Conservation (phyloP, 768 basidiomycete species). For the Leccinum disarticulatum region DNA sequence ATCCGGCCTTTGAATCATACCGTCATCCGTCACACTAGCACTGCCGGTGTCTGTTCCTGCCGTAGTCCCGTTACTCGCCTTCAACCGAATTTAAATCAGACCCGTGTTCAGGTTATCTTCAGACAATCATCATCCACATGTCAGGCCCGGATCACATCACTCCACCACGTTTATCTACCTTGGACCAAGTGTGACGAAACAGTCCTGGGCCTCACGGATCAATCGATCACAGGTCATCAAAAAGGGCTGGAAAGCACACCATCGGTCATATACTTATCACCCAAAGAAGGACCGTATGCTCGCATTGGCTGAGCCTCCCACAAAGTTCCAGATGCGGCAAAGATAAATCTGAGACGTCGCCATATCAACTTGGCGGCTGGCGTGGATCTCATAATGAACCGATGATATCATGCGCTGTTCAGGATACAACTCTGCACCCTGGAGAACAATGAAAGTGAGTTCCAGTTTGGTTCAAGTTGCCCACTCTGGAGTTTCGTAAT, state of each 20-base stretch:
- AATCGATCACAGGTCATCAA: not conserved
- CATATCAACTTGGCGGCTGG: conserved; percentile 4
- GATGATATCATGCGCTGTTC: too few relatives aligned
- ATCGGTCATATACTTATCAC: not conserved
- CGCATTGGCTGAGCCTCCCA: not conserved
- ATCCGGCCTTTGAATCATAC: not conserved
- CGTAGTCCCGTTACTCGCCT: conserved; percentile 1
- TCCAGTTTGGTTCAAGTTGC: too few relatives aligned
- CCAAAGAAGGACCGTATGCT: not conserved
- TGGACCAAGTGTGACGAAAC: not conserved
- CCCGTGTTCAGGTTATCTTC: not conserved
- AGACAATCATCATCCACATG: not conserved
- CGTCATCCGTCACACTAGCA: not conserved
- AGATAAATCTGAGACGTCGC: conserved; percentile 2
- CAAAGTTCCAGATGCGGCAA: not conserved
- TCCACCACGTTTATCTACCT: not conserved
- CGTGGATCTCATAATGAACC: not conserved
- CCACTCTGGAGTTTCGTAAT: not conserved
- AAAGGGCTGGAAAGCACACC: not conserved
- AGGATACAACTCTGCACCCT: not conserved
- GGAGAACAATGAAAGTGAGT: not conserved
- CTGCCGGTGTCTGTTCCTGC: not conserved
- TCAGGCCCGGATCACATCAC: not conserved
- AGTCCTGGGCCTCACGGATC: too few relatives aligned
- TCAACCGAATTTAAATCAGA: not conserved